Conservation (phyloP, 164 flowering plant genomes). For the Buxus sempervirens region DNA sequence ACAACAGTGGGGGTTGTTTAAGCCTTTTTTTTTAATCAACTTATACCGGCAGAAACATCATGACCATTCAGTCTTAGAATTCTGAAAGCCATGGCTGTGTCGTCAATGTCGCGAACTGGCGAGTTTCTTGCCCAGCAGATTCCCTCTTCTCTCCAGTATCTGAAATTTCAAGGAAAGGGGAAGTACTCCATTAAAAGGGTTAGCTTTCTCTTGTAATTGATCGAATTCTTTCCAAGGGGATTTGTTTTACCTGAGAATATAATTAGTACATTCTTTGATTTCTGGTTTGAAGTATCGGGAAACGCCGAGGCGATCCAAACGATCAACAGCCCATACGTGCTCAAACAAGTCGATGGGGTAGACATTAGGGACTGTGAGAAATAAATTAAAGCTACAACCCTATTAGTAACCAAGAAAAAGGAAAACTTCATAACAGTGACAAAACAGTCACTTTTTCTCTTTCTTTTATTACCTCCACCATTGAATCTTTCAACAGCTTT, state of each 20-base stretch:
- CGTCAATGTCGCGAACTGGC: conserved; percentile 68
- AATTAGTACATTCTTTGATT: conserved; percentile 44
- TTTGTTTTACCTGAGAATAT: conserved; percentile 67
- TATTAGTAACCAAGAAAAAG: no score
- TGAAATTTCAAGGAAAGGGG: conserved; percentile 11
- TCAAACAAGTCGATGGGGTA: conserved; percentile 81
- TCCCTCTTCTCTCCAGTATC: conserved; percentile 73
- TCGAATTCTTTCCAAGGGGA: no score
- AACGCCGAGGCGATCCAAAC: conserved; percentile 77
- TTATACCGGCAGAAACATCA: conserved; percentile 73
- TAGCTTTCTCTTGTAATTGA: no score
- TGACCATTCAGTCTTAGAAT: conserved; percentile 73
- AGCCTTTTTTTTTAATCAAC: no score
- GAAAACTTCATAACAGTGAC: no score
- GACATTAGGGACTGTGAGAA: conserved; percentile 55
- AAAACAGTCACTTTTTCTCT: no score
- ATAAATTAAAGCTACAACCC: background rate
- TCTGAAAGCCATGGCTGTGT: conserved; percentile 92
- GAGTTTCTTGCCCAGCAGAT: conserved; percentile 90
- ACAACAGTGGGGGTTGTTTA: no score
- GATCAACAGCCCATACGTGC: conserved; percentile 65
- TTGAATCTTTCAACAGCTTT: conserved; percentile 58
- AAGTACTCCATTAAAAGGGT: background rate
- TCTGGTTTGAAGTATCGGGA: conserved; percentile 53
- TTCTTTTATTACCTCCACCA: conserved; percentile 99